Evolutionary conservation across 352 stramenopile species (phyloP), one percentile per base, ranked within the genome.

Genomic region (Phytophthora sojae): DNA sequence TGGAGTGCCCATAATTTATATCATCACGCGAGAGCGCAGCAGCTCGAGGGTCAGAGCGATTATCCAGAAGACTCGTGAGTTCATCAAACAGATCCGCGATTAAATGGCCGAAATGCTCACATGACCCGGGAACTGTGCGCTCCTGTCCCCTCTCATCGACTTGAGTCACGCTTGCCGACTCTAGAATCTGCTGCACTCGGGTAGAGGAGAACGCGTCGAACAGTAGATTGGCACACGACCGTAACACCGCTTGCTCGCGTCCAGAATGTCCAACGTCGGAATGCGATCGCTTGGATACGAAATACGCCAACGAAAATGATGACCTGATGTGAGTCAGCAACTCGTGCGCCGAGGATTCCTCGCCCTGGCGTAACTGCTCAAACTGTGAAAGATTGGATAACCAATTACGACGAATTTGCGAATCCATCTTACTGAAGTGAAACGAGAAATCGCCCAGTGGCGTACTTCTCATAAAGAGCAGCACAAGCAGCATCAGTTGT

Each of bases 391-490:
- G 26, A 12, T 32, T 30, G 21, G 37, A 6, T 3, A 67, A 14
- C 61, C 37, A 57, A 6, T 29, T 19, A 3, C n/a, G 45, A 19
- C 55, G 61, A 25, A 67, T 67, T 4, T 25, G 37, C 37, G 39
- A 49, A 19, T 56, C 37, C 51, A 61, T 42, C 51, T 53, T 14
- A 6, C n/a, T 23, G 29, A 67, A 61, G 42, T 50, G 60, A 30
- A 67, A 67, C 4, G 61, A 61, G 15, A 61, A 67, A 15, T n/a
- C 51, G 12, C 51, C 42, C 30, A 55, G 6, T 30, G 51, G 39
- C 0, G 42, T 44, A 2, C 17, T 56, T 29, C 52, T 1, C 51
- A 61, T 14, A 12, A 61, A 67, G 14, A 50, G 6, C 15, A 49
- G 61, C 2, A 67, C n/a, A 15, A 67, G 1, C 12, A 61, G 23